Conservation (phyloP, 345 rosid genomes). For the Cardamine chenopodiifolia region DNA sequence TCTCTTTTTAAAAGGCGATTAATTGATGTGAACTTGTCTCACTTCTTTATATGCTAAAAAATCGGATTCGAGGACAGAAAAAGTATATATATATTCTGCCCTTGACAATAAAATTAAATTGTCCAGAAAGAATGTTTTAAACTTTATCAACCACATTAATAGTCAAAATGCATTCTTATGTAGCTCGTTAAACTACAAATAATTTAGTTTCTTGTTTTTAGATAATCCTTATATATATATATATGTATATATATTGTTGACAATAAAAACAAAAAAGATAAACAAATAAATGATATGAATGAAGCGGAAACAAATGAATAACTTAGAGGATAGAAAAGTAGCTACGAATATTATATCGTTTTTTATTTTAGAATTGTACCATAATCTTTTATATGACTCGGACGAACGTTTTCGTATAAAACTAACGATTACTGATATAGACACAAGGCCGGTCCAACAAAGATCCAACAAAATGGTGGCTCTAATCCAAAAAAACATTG, state of each 20-base stretch:
- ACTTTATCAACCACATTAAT: background rate
- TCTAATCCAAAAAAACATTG: no score
- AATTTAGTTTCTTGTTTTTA: background rate
- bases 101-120: background rate
- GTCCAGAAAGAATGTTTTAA: slow-evolving; percentile 18
- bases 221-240: background rate
- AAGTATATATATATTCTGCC: background rate
- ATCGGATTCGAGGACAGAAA: slow-evolving; percentile 15
- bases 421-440: background rate
- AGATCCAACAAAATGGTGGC: no score
- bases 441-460: no score
- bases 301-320: background rate
- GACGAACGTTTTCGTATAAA: background rate
- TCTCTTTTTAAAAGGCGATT: background rate
- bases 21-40: slow-evolving; percentile 14
- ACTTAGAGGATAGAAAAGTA: background rate
- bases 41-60: slow-evolving; percentile 29
- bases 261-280: background rate
- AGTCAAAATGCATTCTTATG: no score
- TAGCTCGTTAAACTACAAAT: no score
- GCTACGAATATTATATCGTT: background rate
- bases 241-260: background rate
- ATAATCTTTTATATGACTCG: background rate
- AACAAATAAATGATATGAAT: background rate
- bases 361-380: background rate